phyloP scores from a whole-genome alignment of 352 stramenopile species.

The Albugo candida region DNA sequence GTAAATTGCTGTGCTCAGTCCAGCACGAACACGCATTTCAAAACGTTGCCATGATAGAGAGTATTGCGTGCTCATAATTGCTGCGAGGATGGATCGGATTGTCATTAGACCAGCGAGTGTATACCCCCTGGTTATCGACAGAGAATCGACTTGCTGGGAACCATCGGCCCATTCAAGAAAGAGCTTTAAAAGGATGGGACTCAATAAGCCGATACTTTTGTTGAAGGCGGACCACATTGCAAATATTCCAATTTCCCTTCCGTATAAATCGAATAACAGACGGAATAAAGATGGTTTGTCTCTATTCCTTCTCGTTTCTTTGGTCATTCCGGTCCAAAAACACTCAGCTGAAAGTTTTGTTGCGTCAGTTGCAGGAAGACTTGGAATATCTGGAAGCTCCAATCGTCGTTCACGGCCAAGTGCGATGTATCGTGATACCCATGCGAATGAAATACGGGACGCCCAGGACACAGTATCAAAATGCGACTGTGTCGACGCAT shows the following conservation, averaged over 20 bases:
- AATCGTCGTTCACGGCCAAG: slow-evolving; percentile 29
- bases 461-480: slow-evolving; percentile 32
- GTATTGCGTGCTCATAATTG: slow-evolving; percentile 62
- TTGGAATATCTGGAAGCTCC: slow-evolving; percentile 33
- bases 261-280: slow-evolving; percentile 29
- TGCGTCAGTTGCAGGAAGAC: slow-evolving; percentile 23
- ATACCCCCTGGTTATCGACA: slow-evolving; percentile 22
- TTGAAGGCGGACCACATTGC: slow-evolving; percentile 48
- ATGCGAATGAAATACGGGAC: slow-evolving; percentile 42
- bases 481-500: too few species aligned
- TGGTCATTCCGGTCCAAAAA: slow-evolving; percentile 22
- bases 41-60: slow-evolving; percentile 57
- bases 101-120: slow-evolving; percentile 31
- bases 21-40: slow-evolving; percentile 44
- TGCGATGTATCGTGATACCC: slow-evolving; percentile 42
- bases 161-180: slow-evolving; percentile 50
- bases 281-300: slow-evolving; percentile 27
- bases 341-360: slow-evolving; percentile 19
- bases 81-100: slow-evolving; percentile 25
- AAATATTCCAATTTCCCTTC: slow-evolving; percentile 29
- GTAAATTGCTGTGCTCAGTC: slow-evolving; percentile 52
- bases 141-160: slow-evolving; percentile 11
- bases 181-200: slow-evolving; percentile 56
- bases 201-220: slow-evolving; percentile 43
- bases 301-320: slow-evolving; percentile 13